Conservation (phyloP, 345 rosid genomes). For the Eucalyptus camaldulensis region DNA sequence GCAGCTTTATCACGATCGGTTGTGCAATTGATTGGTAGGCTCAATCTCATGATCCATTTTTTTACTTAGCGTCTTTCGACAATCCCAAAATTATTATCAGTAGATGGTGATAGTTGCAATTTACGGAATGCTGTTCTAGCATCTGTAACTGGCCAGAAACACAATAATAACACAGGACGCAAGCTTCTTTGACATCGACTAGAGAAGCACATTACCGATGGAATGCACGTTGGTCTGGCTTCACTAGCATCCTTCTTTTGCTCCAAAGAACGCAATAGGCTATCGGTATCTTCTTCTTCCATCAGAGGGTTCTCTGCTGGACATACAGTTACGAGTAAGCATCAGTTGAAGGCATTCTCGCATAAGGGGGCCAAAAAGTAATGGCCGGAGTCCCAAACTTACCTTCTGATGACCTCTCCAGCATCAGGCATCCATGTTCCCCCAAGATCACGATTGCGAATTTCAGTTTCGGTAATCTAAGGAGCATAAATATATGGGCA, state of each 20-base stretch:
- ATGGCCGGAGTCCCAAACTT: neutral
- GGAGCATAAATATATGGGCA: slow-evolving; percentile 68
- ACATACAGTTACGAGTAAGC: neutral
- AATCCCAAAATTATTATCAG: neutral
- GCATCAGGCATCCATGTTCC: slow-evolving; percentile 80
- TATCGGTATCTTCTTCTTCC: slow-evolving; percentile 49
- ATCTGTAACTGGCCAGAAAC: neutral
- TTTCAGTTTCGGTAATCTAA: slow-evolving; percentile 56
- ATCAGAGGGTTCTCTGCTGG: slow-evolving; percentile 9
- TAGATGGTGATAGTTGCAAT: neutral
- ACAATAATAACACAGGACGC: neutral
- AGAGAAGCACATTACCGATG: slow-evolving; percentile 30
- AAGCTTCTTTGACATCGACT: neutral
- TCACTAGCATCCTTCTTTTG: slow-evolving; percentile 28
- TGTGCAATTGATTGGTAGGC: neutral
- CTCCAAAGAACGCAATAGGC: slow-evolving; percentile 31
- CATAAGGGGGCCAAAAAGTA: neutral
- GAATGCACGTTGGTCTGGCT: slow-evolving; percentile 32
- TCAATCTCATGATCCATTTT: neutral
- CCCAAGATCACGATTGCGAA: slow-evolving; percentile 83
- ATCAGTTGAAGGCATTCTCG: neutral
- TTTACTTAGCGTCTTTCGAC: neutral
- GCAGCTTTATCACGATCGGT: neutral
- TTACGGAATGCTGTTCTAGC: neutral
- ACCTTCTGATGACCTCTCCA: slow-evolving; percentile 58